phyloP scores from a whole-genome alignment of 345 rosid species.

The Erucastrum elatum region DNA sequence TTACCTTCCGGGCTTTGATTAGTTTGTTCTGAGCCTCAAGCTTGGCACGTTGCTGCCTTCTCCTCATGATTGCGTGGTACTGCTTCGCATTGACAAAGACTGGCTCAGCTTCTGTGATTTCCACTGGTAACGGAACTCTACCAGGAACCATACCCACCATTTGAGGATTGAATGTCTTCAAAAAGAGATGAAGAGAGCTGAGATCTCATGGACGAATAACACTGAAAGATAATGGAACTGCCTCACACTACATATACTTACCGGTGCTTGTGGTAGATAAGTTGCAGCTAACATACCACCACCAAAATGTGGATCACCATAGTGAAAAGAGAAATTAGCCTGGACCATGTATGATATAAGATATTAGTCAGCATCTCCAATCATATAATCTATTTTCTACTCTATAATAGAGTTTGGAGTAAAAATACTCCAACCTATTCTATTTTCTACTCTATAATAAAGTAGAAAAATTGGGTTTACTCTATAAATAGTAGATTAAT shows the following conservation, averaged over 20 bases:
- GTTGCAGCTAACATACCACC: conserved; percentile 50
- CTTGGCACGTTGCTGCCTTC: conserved; percentile 77
- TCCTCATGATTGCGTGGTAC: conserved; percentile 76
- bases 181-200: conserved; percentile 15
- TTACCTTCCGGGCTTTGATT: conserved; percentile 67
- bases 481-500: no score
- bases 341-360: no score
- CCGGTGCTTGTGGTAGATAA: conserved; percentile 54
- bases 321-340: conserved; percentile 49
- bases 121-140: conserved; percentile 69
- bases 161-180: conserved; percentile 57
- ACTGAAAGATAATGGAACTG: neutral
- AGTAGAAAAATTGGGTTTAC: no score
- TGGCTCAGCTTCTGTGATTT: conserved; percentile 55
- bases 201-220: conserved; percentile 2
- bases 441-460: no score
- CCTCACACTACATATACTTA: conserved; percentile 22
- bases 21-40: conserved; percentile 79
- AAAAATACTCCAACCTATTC: no score
- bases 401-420: no score
- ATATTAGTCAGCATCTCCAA: no score
- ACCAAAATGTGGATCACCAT: conserved; percentile 56
- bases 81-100: conserved; percentile 83
- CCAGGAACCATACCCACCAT: conserved; percentile 52
- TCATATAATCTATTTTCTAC: no score